Percentiles rank a stretch among this genome's conserved stretches.
phyloP scores from a whole-genome alignment of 805 yeast genomes.

The Candida sanyiensis region DNA sequence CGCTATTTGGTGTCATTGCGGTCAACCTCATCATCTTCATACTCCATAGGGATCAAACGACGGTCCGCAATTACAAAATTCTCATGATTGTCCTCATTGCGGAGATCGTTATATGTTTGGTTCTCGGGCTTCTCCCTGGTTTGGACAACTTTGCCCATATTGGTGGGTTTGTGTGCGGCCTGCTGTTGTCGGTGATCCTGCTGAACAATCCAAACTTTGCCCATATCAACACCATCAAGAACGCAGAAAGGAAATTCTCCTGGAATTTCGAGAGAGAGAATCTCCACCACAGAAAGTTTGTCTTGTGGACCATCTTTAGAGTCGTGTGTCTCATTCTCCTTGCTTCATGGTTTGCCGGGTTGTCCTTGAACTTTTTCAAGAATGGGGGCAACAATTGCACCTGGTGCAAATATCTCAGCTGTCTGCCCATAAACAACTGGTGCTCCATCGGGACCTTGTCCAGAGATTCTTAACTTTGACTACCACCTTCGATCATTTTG shows the following conservation, averaged over 20 bases:
- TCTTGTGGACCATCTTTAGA: slow-evolving; percentile 49
- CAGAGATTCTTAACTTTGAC: too few relatives aligned
- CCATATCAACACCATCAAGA: slow-evolving; percentile 14
- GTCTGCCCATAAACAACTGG: slow-evolving; percentile 68
- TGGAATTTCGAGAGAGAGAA: slow-evolving; percentile 17
- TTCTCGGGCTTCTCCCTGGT: slow-evolving; percentile 65
- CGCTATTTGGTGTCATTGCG: slow-evolving; percentile 65
- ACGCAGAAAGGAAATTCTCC: slow-evolving; percentile 1
- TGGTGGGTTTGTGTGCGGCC: slow-evolving; percentile 67
- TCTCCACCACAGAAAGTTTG: slow-evolving; percentile 36
- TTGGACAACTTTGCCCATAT: slow-evolving; percentile 70
- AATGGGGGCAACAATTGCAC: slow-evolving; percentile 47
- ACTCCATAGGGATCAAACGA: slow-evolving; percentile 45
- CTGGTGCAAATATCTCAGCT: slow-evolving; percentile 72
- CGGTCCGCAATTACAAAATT: slow-evolving; percentile 40
- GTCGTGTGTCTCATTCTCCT: slow-evolving; percentile 38
- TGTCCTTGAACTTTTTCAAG: slow-evolving; percentile 43
- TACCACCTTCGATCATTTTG: too few relatives aligned
- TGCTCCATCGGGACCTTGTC: slow-evolving; percentile 43
- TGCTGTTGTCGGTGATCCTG: slow-evolving; percentile 42
- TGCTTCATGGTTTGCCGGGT: slow-evolving; percentile 43
- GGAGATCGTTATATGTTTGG: slow-evolving; percentile 55
- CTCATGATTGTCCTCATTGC: slow-evolving; percentile 42
- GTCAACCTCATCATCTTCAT: slow-evolving; percentile 49
- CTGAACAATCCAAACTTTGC: slow-evolving; percentile 51